A percentile compares a stretch with the other conserved stretches of the same genome.
These are phyloP conservation scores for Geranium brycei DNA, from an alignment of 345 rosid species.

Conservation along the genomic window DNA sequence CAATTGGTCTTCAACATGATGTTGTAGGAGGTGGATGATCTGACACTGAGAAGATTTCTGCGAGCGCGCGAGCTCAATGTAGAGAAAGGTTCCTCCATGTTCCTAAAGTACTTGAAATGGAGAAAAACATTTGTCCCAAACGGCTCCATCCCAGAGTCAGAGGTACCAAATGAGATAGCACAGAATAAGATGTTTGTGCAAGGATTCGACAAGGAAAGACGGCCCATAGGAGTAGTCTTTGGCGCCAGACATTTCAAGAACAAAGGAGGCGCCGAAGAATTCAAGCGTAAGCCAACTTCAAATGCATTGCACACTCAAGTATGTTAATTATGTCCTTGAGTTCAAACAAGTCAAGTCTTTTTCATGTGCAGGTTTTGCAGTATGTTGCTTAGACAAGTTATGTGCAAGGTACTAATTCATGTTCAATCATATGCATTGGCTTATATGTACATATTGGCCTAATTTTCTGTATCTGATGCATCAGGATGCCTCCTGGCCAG, in stretches of 20 bases:
- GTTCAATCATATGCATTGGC: no score
- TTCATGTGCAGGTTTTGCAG: constrained; percentile 42
- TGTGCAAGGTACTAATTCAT: constrained; percentile 37
- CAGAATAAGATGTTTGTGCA: constrained; percentile 62
- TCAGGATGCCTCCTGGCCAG: constrained; percentile 66
- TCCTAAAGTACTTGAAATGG: constrained; percentile 69
- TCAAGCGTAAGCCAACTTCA: constrained; percentile 47
- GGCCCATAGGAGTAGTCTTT: constrained; percentile 40
- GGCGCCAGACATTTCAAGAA: constrained; percentile 56
- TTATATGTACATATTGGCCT: no score
- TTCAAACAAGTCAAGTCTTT: background rate
- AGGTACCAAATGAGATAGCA: constrained; percentile 45
- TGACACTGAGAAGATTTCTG: constrained; percentile 64
- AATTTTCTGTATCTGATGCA: no score
- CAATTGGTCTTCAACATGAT: background rate
- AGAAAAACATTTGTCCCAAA: constrained; percentile 39
- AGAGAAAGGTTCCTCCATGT: constrained; percentile 62
- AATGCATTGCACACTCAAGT: no score
- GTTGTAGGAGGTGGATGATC: constrained; percentile 63
- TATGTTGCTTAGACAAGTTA: constrained; percentile 51
- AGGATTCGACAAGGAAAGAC: constrained; percentile 59
- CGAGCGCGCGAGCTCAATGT: constrained; percentile 77
- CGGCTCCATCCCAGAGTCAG: constrained; percentile 39
- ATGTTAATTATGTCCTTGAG: no score
- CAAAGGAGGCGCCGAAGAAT: constrained; percentile 51